Percentiles rank a stretch among this genome's conserved stretches.
These are phyloP conservation scores for Pseudogymnoascus sp. DNA, from an alignment of 2,329 filamentous ascomycete species.

Conservation along the genomic window DNA sequence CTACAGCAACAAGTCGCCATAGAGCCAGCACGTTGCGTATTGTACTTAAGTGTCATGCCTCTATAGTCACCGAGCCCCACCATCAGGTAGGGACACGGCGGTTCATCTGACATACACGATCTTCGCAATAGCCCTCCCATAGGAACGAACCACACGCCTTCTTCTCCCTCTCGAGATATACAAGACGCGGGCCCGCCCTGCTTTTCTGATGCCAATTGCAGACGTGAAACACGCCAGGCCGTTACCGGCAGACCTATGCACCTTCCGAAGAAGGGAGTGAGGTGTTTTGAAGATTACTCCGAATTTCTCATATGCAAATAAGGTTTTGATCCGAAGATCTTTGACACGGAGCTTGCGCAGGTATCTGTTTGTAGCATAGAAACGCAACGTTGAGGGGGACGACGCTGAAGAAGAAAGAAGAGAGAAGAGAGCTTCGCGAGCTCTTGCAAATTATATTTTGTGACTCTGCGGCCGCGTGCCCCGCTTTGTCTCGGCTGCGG, in stretches of 20 bases:
- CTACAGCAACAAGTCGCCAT: slow-evolving; percentile 4
- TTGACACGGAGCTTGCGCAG: slow-evolving; percentile 27
- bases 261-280: slow-evolving; percentile 36
- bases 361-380: slow-evolving; percentile 81
- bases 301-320: slow-evolving; percentile 90
- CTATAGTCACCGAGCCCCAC: slow-evolving; percentile 1
- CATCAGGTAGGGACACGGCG: neutral
- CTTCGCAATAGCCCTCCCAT: slow-evolving; percentile 92
- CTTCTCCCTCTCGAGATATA: slow-evolving; percentile 27
- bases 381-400: slow-evolving; percentile 88
- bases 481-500: slow-evolving; percentile 11
- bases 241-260: slow-evolving; percentile 65
- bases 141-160: slow-evolving; percentile 44
- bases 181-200: slow-evolving; percentile 42
- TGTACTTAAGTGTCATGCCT: slow-evolving; percentile 76
- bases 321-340: slow-evolving; percentile 22
- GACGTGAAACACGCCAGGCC: slow-evolving; percentile 75
- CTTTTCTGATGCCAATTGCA: slow-evolving; percentile 93
- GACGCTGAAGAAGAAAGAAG: slow-evolving; percentile 50
- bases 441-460: slow-evolving; percentile 14
- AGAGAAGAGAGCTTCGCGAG: slow-evolving; percentile 29
- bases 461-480: slow-evolving; percentile 6
- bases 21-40: slow-evolving; percentile 69
- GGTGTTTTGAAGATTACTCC: slow-evolving; percentile 79
- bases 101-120: slow-evolving; percentile 56